These are phyloP conservation scores for Xylaria sp. DNA, from an alignment of 2,329 filamentous ascomycete species.

Conservation along the genomic window DNA sequence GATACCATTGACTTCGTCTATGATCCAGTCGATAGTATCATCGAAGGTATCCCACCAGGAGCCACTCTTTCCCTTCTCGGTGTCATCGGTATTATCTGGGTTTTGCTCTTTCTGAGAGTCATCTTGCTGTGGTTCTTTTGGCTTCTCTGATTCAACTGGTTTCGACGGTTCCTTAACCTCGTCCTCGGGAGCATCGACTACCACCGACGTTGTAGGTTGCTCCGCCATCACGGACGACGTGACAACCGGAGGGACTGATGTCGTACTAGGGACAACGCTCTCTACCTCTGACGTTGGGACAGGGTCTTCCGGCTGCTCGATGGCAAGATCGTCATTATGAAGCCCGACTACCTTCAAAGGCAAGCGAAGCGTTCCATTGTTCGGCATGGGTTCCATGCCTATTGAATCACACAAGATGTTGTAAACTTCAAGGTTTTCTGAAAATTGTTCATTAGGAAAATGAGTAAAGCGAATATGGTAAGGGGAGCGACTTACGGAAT, in stretches of 20 bases:
- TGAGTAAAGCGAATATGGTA: neutral
- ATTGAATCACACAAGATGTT: slow-evolving; percentile 90
- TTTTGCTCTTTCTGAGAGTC: slow-evolving; percentile 12
- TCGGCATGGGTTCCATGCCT: slow-evolving; percentile 64
- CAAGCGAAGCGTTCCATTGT: slow-evolving; percentile 80
- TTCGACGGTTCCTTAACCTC: neutral
- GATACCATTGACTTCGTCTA: slow-evolving; percentile 23
- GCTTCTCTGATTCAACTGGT: neutral
- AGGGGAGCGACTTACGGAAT: slow-evolving; percentile 64
- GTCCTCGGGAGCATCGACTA: neutral
- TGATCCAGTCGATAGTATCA: slow-evolving; percentile 25
- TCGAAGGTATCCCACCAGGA: slow-evolving; percentile 24
- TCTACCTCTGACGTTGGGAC: slow-evolving; percentile 17
- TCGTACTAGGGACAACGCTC: slow-evolving; percentile 11
- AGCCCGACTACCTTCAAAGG: slow-evolving; percentile 60
- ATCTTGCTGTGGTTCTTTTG: neutral
- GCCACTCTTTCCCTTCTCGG: slow-evolving; percentile 2
- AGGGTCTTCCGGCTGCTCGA: slow-evolving; percentile 27
- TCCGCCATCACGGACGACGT: slow-evolving; percentile 11
- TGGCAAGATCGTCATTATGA: slow-evolving; percentile 43
- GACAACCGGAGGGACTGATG: slow-evolving; percentile 20
- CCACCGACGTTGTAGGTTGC: slow-evolving; percentile 3
- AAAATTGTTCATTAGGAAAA: slow-evolving; percentile 23
- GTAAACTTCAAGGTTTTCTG: slow-evolving; percentile 92
- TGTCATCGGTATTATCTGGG: neutral